Conservation (phyloP, 495 filamentous ascomycete genomes). For the Tuber microsphaerosporum region DNA sequence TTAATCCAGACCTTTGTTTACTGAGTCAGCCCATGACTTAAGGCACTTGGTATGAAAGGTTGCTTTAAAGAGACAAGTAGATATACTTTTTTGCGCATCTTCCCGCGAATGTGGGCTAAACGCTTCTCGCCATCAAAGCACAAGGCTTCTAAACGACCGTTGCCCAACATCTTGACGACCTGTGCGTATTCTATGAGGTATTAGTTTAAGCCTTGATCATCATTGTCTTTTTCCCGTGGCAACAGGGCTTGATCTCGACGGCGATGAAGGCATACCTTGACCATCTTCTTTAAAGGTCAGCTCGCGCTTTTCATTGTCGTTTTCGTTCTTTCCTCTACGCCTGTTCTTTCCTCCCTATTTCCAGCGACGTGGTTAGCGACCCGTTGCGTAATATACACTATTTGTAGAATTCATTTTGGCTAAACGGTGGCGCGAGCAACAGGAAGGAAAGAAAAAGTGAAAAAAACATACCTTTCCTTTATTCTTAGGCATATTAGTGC, state of each 20-base stretch:
- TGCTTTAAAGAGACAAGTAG: background rate
- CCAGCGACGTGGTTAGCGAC: conserved; percentile 21
- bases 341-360: conserved; percentile 96
- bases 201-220: conserved; percentile 16
- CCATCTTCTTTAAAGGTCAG: conserved; percentile 98
- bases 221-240: background rate
- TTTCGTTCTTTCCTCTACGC: conserved; percentile 99
- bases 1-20: conserved; percentile 70
- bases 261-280: conserved; percentile 55
- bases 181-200: conserved; percentile 76
- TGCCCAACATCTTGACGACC: conserved; percentile 97
- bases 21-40: background rate
- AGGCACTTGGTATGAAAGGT: background rate
- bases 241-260: background rate
- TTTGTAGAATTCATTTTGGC: conserved; percentile 21
- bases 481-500: conserved; percentile 81
- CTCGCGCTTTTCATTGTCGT: conserved; percentile 99
- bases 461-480: conserved; percentile 78
- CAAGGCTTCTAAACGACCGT: conserved; percentile 89
- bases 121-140: conserved; percentile 94
- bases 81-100: conserved; percentile 87
- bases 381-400: conserved; percentile 13
- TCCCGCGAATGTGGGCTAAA: conserved; percentile 81
- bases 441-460: background rate
- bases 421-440: conserved; percentile 7